Percentiles rank a stretch among this genome's conserved stretches.
phyloP scores from a whole-genome alignment of 2,329 filamentous ascomycete species.

The Cordyceps militaris region DNA sequence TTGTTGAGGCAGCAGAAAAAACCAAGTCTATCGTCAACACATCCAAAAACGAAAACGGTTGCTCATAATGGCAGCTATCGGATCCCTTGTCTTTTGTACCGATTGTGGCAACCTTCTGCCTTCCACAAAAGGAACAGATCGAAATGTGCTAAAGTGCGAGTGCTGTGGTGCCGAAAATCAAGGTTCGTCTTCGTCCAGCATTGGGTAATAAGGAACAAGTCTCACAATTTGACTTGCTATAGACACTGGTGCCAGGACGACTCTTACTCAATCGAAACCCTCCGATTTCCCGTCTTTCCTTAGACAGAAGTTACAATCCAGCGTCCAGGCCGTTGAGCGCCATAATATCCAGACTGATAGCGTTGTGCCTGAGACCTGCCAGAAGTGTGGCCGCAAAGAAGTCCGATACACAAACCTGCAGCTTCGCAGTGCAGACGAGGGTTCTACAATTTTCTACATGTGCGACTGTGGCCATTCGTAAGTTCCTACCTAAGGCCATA shows the following conservation, averaged over 20 bases:
- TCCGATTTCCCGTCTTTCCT: constrained; percentile 87
- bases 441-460: constrained; percentile 82
- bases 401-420: constrained; percentile 83
- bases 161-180: constrained; percentile 79
- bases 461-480: constrained; percentile 85
- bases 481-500: constrained; percentile 22
- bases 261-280: constrained; percentile 77
- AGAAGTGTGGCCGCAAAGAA: constrained; percentile 72
- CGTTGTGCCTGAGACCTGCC: constrained; percentile 60
- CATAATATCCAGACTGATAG: constrained; percentile 72
- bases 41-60: constrained; percentile 4
- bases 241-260: constrained; percentile 71
- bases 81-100: constrained; percentile 85
- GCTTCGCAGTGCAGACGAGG: constrained; percentile 88
- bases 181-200: constrained; percentile 45
- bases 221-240: constrained; percentile 8
- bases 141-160: constrained; percentile 72
- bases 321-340: constrained; percentile 71
- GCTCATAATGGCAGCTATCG: constrained; percentile 72
- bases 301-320: constrained; percentile 74
- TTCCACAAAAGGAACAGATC: constrained; percentile 66
- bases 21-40: constrained; percentile 7
- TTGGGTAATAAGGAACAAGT: neutral
- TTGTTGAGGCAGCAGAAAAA: constrained; percentile 4
- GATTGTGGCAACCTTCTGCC: constrained; percentile 89